These are phyloP conservation scores for Bodo saltans DNA, from an alignment of 78 protist genomes.

Conservation along the genomic window DNA sequence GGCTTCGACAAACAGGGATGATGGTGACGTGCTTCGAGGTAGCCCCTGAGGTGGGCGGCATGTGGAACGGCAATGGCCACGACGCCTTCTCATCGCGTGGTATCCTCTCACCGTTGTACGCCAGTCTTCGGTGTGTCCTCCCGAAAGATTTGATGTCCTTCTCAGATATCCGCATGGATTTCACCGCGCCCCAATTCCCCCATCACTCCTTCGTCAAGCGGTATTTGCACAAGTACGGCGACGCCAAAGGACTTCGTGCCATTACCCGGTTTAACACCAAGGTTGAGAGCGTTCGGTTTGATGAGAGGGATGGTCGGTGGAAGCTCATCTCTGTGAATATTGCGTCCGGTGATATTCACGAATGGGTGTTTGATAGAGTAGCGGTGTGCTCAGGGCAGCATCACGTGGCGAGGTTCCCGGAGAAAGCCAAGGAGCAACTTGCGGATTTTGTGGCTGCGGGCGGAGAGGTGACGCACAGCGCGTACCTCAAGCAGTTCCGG, in stretches of 20 bases:
- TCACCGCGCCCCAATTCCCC: background rate
- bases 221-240: background rate
- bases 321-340: background rate
- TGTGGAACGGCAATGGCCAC: background rate
- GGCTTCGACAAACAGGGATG: background rate
- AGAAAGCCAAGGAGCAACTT: background rate
- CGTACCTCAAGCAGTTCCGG: background rate
- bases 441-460: too few relatives aligned
- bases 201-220: background rate
- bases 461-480: background rate
- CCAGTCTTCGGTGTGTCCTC: background rate
- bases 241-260: background rate
- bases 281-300: background rate
- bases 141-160: background rate
- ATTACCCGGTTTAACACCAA: background rate
- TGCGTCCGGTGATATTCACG: background rate
- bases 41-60: background rate
- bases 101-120: background rate
- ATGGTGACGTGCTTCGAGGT: background rate
- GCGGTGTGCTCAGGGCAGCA: background rate
- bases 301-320: background rate
- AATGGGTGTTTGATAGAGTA: background rate
- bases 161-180: background rate
- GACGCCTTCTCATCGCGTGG: background rate
- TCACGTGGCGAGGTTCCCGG: background rate